phyloP scores from a whole-genome alignment of 306 rosid species.

The Cotoneaster glaucophyllus region DNA sequence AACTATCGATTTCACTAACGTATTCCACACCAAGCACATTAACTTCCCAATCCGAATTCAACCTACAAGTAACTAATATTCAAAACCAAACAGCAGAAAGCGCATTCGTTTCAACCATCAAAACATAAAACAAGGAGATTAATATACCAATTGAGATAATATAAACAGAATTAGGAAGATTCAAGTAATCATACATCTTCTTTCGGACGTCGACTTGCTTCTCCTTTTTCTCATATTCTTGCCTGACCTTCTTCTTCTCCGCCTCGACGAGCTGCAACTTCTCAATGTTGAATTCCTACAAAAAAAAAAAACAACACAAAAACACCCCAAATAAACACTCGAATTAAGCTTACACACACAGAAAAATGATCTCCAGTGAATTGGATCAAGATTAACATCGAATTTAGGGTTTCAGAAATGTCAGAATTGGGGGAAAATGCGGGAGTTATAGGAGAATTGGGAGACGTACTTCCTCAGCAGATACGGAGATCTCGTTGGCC shows the following conservation, averaged over 20 bases:
- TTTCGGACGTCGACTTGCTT: constrained; percentile 89
- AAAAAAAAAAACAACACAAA: neutral
- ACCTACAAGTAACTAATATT: neutral
- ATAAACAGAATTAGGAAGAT: neutral
- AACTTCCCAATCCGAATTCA: neutral
- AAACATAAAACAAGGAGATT: neutral
- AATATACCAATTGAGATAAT: neutral
- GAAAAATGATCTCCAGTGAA: neutral
- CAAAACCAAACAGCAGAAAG: neutral
- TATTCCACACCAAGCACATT: neutral
- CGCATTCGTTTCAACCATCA: neutral
- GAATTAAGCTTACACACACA: neutral
- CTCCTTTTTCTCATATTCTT: constrained; percentile 87
- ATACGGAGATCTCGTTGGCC: constrained; percentile 94
- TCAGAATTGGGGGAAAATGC: neutral
- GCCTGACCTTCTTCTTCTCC: constrained; percentile 94
- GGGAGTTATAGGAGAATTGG: neutral
- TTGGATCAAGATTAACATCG: neutral
- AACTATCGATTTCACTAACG: neutral
- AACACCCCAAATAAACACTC: neutral
- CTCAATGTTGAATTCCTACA: constrained; percentile 91
- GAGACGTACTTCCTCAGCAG: constrained; percentile 72
- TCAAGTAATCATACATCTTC: constrained; percentile 56
- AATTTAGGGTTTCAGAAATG: neutral
- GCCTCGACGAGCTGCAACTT: constrained; percentile 91